Evolutionary conservation across 371 early-diverging fungal species (phyloP).

Genomic region (Entomophthora muscae): DNA sequence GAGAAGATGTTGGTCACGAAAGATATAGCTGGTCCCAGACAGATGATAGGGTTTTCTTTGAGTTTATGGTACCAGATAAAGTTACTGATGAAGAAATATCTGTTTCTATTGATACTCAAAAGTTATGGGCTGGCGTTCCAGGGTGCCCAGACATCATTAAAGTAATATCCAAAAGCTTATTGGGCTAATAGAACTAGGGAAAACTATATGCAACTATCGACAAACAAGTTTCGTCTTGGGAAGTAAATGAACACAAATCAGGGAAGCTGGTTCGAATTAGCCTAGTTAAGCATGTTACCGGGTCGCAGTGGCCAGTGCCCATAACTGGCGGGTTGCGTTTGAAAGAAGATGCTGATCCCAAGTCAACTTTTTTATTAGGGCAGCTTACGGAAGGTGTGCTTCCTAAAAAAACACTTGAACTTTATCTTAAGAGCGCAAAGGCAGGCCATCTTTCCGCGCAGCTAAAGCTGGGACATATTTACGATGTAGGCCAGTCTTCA

Average conservation of each 20-base stretch:
- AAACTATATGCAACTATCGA: constrained; percentile 3
- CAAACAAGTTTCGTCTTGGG: neutral
- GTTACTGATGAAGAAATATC: neutral
- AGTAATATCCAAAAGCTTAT: neutral
- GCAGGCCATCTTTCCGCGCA: neutral
- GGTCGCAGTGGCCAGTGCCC: neutral
- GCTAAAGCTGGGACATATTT: constrained; percentile 2
- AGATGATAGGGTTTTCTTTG: neutral
- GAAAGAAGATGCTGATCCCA: neutral
- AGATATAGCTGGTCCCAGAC: neutral
- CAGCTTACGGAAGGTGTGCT: constrained; percentile 2
- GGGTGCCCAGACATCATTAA: neutral
- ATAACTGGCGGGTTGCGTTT: neutral
- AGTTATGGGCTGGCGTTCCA: neutral
- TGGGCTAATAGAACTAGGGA: neutral
- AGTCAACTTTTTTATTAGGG: neutral
- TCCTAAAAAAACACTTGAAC: neutral
- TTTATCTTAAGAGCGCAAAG: neutral
- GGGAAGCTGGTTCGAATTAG: neutral
- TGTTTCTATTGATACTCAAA: neutral
- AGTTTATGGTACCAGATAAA: neutral
- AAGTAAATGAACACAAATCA: neutral
- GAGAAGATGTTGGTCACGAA: neutral
- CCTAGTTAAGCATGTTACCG: neutral
- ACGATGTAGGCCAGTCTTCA: neutral